phyloP scores from a whole-genome alignment of 768 basidiomycete species.

The Amanita rimosa region DNA sequence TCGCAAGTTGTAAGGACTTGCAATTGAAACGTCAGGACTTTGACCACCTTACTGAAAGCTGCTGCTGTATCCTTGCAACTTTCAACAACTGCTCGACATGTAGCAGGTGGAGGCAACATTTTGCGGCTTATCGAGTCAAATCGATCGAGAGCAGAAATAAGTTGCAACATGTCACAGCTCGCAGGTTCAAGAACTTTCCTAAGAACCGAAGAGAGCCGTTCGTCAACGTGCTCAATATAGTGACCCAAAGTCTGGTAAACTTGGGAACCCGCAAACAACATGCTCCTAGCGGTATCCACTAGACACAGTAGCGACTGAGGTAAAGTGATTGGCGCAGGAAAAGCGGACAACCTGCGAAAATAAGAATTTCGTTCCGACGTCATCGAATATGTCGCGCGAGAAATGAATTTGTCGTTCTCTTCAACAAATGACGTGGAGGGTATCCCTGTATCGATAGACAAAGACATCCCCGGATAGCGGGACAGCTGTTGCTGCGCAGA shows the following conservation, averaged over 20 bases:
- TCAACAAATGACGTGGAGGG: constrained; percentile 10
- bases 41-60: constrained; percentile 81
- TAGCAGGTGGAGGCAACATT: constrained; percentile 50
- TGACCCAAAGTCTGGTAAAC: constrained; percentile 84
- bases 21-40: constrained; percentile 71
- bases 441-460: neutral
- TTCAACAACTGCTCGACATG: constrained; percentile 73
- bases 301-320: constrained; percentile 59
- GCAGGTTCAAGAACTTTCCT: constrained; percentile 82
- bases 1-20: constrained; percentile 63
- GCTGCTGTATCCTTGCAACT: constrained; percentile 76
- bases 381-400: constrained; percentile 42
- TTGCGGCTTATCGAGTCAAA: constrained; percentile 78
- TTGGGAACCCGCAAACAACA: constrained; percentile 87
- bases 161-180: constrained; percentile 63
- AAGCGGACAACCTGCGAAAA: constrained; percentile 81
- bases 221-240: constrained; percentile 77
- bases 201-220: constrained; percentile 70
- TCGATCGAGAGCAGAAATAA: constrained; percentile 83
- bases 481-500: constrained; percentile 18
- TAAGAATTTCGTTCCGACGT: constrained; percentile 84
- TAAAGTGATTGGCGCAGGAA: constrained; percentile 58
- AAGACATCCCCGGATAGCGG: constrained; percentile 19
- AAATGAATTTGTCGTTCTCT: constrained; percentile 13
- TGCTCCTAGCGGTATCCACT: constrained; percentile 83